Evolutionary conservation across 345 rosid genomes (phyloP).

Genomic region (Murraya koenigii): DNA sequence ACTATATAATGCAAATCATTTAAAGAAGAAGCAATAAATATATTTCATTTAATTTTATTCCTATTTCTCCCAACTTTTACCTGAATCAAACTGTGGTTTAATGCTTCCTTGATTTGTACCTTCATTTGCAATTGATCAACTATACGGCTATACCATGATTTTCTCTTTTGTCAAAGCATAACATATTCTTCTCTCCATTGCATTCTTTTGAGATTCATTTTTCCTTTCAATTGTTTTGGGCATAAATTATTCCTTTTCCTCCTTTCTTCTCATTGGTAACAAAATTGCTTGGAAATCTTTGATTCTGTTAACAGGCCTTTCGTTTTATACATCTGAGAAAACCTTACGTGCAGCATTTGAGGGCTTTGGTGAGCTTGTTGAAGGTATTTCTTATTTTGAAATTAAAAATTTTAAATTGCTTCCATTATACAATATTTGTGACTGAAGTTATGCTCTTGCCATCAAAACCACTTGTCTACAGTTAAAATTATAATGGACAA

Average conservation of each 20-base stretch:
- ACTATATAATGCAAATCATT: not conserved
- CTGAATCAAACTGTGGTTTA: not conserved
- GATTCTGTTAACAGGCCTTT: slow-evolving; percentile 49
- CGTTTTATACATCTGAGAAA: slow-evolving; percentile 96
- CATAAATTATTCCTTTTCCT: not conserved
- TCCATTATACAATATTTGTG: not conserved
- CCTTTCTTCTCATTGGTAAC: slow-evolving; percentile 6
- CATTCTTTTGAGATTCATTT: not conserved
- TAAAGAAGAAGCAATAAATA: not conserved
- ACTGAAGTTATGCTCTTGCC: not conserved
- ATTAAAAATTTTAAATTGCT: not conserved
- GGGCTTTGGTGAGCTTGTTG: slow-evolving; percentile 83
- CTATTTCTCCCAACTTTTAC: not conserved
- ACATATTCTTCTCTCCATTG: not conserved
- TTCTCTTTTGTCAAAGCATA: not conserved
- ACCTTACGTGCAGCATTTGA: slow-evolving; percentile 87
- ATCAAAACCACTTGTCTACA: slow-evolving; percentile 17
- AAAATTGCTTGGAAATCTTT: not conserved
- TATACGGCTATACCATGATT: not conserved
- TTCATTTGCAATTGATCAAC: not conserved
- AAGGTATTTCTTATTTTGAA: slow-evolving; percentile 46
- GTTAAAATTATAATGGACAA: slow-evolving; percentile 96
- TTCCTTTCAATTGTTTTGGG: not conserved
- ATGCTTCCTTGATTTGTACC: not conserved
- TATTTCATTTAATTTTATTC: not conserved